Percentiles rank a stretch among this genome's conserved stretches.
phyloP scores from a whole-genome alignment of 2,329 filamentous ascomycete genomes.

The Fulvia fulva region DNA sequence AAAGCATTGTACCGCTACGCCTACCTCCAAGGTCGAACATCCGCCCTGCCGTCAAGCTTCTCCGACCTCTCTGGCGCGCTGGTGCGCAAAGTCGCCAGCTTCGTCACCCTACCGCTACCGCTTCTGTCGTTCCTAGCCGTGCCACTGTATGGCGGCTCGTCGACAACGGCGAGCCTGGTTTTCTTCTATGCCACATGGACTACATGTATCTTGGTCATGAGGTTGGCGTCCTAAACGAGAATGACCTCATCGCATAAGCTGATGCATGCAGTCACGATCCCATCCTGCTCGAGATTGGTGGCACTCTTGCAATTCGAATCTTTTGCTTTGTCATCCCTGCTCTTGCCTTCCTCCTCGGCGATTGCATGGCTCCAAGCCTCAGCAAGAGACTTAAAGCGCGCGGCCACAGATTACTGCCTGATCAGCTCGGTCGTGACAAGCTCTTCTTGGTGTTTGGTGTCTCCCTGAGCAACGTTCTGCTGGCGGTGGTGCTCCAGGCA shows the following conservation, averaged over 20 bases:
- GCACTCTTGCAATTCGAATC: constrained; percentile 62
- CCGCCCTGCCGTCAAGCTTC: constrained; percentile 23
- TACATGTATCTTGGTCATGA: constrained; percentile 70
- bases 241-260: constrained; percentile 1
- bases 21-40: constrained; percentile 31
- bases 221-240: constrained; percentile 3
- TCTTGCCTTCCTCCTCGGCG: constrained; percentile 67
- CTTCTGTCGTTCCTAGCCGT: constrained; percentile 64
- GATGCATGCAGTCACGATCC: constrained; percentile 59
- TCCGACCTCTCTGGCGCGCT: constrained; percentile 21
- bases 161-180: constrained; percentile 74
- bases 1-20: constrained; percentile 26
- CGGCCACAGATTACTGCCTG: constrained; percentile 50
- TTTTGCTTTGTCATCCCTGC: constrained; percentile 72
- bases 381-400: constrained; percentile 66
- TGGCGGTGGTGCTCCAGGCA: constrained; percentile 54
- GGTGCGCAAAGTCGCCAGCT: constrained; percentile 27
- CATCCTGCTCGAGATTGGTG: constrained; percentile 69
- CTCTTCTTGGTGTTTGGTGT: constrained; percentile 51
- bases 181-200: constrained; percentile 93
- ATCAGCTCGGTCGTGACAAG: constrained; percentile 38
- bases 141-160: constrained; percentile 70
- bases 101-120: constrained; percentile 36
- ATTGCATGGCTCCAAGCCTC: constrained; percentile 65
- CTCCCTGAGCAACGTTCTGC: constrained; percentile 52